Percentiles rank a stretch among this genome's conserved stretches.
Conservation (phyloP, 2,329 filamentous ascomycete genomes). For the Alternaria sp. region DNA sequence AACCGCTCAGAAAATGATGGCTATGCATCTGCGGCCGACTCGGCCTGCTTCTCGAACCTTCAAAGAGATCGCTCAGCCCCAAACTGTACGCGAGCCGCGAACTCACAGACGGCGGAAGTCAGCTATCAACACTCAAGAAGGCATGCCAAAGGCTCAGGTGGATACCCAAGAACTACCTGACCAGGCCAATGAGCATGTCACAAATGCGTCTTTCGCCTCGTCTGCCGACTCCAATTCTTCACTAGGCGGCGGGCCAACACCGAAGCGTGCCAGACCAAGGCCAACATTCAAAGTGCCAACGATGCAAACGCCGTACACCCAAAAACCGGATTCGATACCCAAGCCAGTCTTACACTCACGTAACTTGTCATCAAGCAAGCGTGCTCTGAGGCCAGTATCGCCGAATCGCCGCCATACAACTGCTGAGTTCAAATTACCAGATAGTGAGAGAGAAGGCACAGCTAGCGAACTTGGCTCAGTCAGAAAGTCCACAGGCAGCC, state of each 20-base stretch:
- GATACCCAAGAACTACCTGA: slow-evolving; percentile 14
- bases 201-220: slow-evolving; percentile 37
- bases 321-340: slow-evolving; percentile 20
- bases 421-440: slow-evolving; percentile 31
- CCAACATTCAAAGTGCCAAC: slow-evolving; percentile 41
- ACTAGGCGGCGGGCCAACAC: slow-evolving; percentile 42
- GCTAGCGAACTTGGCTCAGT: slow-evolving; percentile 4
- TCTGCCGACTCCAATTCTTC: slow-evolving; percentile 23
- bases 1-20: slow-evolving; percentile 34
- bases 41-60: slow-evolving; percentile 20
- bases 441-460: slow-evolving; percentile 23
- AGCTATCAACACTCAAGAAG: slow-evolving; percentile 19
- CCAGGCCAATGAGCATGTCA: slow-evolving; percentile 26
- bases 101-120: slow-evolving; percentile 39
- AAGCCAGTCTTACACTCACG: slow-evolving; percentile 25
- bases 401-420: slow-evolving; percentile 43
- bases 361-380: slow-evolving; percentile 34
- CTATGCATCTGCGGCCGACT: slow-evolving; percentile 32
- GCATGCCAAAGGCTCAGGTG: not conserved
- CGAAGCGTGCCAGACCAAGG: slow-evolving; percentile 53
- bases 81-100: slow-evolving; percentile 20
- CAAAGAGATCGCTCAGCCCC: slow-evolving; percentile 19
- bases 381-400: slow-evolving; percentile 44
- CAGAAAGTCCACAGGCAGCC: slow-evolving; percentile 28
- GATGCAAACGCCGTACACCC: slow-evolving; percentile 39